Conservation (phyloP, 306 rosid species). For the Castanea mollissima region DNA sequence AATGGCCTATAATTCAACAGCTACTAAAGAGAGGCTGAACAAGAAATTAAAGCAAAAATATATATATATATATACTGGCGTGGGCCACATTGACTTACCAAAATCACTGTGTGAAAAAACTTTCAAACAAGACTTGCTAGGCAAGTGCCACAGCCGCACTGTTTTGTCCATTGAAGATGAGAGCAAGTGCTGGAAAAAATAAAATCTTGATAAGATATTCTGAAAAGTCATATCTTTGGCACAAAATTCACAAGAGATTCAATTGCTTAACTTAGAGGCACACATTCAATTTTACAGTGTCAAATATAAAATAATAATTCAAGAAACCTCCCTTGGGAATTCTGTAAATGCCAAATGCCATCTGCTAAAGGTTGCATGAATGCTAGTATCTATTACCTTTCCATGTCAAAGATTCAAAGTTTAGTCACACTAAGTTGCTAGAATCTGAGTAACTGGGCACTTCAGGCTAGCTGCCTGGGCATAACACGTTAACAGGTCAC, state of each 20-base stretch:
- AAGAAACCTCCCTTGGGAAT: slow-evolving; percentile 1
- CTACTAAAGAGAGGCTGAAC: slow-evolving; percentile 12
- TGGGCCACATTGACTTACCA: slow-evolving; percentile 55
- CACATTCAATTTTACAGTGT: slow-evolving; percentile 8
- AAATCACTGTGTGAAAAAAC: slow-evolving; percentile 88
- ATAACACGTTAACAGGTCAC: not conserved
- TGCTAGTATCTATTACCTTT: not conserved
- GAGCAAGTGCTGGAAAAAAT: slow-evolving; percentile 73
- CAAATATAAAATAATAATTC: slow-evolving; percentile 10
- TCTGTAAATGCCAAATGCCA: not conserved
- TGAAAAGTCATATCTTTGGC: not conserved
- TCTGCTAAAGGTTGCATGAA: slow-evolving; percentile 10
- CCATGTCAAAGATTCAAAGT: not conserved
- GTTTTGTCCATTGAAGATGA: slow-evolving; percentile 99
- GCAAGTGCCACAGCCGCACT: slow-evolving; percentile 91
- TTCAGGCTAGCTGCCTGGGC: not conserved
- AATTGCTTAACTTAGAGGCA: not conserved
- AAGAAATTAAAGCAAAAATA: slow-evolving; percentile 13
- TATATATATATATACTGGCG: not conserved
- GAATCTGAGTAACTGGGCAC: not conserved
- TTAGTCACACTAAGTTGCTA: not conserved
- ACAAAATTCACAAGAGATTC: slow-evolving; percentile 13
- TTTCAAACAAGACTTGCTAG: slow-evolving; percentile 81
- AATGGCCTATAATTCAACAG: slow-evolving; percentile 13
- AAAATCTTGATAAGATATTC: slow-evolving; percentile 24